Base-by-base conservation (phyloP, 352 stramenopile genomes). In the Phytophthora crassamura region DNA sequence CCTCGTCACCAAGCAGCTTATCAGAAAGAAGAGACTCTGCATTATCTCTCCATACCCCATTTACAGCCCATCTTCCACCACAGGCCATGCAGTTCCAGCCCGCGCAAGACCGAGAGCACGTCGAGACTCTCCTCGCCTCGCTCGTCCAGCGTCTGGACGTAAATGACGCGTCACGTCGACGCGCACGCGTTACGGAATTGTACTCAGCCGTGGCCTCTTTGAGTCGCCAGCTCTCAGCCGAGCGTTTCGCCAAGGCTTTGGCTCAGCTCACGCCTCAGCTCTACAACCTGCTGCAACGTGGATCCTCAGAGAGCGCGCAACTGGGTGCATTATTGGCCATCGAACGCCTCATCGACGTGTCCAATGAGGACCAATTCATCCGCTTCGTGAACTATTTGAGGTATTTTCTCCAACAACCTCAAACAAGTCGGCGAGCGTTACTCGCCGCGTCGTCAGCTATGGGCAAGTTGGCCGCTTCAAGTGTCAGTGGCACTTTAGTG, bases 321-420 rank as follows among this genome's bases (percentile, higher is more conserved):
- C 68, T 95, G 33, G 89, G 89, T 32, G 89, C 78, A 0, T 57
- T 97, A 20, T 62, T 80, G 12, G 89, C 88, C 33, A 94, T 97
- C 11, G 82, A 93, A 40, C 59, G 80, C 51, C 76, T 97, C 42
- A 90, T 96, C 39, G 88, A 91, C 60, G 64, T 97, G 51, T 86
- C 78, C 8, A 89, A 86, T 15, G 88, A 97, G 64, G 86, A 91
- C 64, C 88, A 97, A 74, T 88, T 97, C 56, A 96, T 97, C 66
- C 86, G 89, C 36, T 97, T 96, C 64, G 89, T 90, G 35, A 97
- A 97, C 73, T 97, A 97, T 55, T 51, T 97, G 59, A 83, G 89
- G 34, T 89, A 93, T 66, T 94, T 97, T 55, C 72, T 97, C 8
- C 78, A 87, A 49, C 84, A 95, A 59, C 83, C 81, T 5, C 68